These are phyloP conservation scores for Rhypophila decipiens DNA, from an alignment of 495 filamentous ascomycete species.

Conservation along the genomic window DNA sequence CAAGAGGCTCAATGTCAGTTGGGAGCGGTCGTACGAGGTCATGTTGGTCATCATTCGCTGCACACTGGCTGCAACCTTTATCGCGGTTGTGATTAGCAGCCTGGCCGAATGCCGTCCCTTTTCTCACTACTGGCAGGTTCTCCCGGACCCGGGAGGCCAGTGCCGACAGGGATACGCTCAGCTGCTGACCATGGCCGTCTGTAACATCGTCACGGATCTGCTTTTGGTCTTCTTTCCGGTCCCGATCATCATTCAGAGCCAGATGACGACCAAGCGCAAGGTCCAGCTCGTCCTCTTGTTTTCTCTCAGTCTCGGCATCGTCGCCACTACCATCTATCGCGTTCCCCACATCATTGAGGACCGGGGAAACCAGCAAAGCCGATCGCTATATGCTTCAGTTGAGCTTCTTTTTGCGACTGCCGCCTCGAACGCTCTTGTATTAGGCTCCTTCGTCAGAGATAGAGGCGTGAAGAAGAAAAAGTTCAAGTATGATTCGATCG, in stretches of 20 bases:
- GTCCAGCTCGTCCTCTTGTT: constrained; percentile 66
- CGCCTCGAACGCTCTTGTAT: constrained; percentile 69
- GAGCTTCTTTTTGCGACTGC: constrained; percentile 73
- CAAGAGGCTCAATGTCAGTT: constrained; percentile 65
- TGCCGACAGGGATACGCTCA: constrained; percentile 83
- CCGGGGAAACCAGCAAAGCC: constrained; percentile 61
- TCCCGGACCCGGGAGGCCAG: constrained; percentile 76
- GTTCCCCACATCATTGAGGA: constrained; percentile 62
- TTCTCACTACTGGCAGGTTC: constrained; percentile 81
- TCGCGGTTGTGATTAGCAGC: constrained; percentile 72
- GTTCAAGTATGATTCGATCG: constrained; percentile 52
- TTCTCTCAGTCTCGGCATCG: constrained; percentile 68
- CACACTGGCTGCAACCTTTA: constrained; percentile 68
- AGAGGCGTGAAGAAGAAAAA: constrained; percentile 71
- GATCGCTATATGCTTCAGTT: constrained; percentile 70
- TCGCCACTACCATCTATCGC: constrained; percentile 69
- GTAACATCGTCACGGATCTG: constrained; percentile 83
- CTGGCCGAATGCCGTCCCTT: constrained; percentile 84
- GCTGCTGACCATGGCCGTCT: constrained; percentile 77
- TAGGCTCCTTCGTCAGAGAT: constrained; percentile 78
- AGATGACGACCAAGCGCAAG: constrained; percentile 62
- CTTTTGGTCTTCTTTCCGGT: constrained; percentile 83
- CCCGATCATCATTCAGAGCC: constrained; percentile 69
- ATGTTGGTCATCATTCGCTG: constrained; percentile 63
- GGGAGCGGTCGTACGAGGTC: constrained; percentile 63